Base-by-base conservation (phyloP, 73 alveolate genomes). In the Stentor coeruleus region DNA sequence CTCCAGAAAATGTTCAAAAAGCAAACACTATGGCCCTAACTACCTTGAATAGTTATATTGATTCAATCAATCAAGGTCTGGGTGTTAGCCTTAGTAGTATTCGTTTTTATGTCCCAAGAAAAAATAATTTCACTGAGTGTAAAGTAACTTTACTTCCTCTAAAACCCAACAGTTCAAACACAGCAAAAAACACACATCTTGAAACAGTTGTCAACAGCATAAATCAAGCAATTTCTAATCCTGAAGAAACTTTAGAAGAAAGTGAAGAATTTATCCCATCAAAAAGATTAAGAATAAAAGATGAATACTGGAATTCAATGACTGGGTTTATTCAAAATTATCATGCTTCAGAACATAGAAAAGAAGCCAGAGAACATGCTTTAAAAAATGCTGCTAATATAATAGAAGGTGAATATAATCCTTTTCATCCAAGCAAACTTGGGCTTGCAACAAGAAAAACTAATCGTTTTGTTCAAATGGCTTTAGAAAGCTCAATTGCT, bases 81-180 rank as follows among this genome's bases (percentile, higher is more conserved):
- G 14, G 15, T 26, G 79, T 31, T 26, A 14, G 49, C 33, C 2
- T 66, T 28, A 26, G 42, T 15, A 26, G 15, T 66, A 37, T 66
- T 33, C n/a, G n/a, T 2, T 66, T 66, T 66, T 66, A 66, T 33
- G 79, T 66, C 79, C 79, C 79, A 20, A 40, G 37, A 26, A 40
- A 40, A 28, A 15, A 20, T 66, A 26, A 20, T 28, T 66, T 28
- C 41, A 20, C n/a, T 26, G 40, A 66, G 33, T 20, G n/a, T 1
- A 66, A 2, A 66, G 79, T 66, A 20, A 20, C 79, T 66, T 33
- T 66, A 1, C 79, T 66, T 66, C 79, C 79, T 33, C 33, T 66
- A 20, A 66, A 66, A 26, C 79, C n/a, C n/a, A 33, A 20, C 37
- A 26, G 15, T 28, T 20, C 40, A 20, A 2, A 20, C n/a, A 26